Evolutionary conservation across 306 rosid species (phyloP), one percentile per base, ranked within the genome.

Genomic region (Chamaecrista fasciculata): DNA sequence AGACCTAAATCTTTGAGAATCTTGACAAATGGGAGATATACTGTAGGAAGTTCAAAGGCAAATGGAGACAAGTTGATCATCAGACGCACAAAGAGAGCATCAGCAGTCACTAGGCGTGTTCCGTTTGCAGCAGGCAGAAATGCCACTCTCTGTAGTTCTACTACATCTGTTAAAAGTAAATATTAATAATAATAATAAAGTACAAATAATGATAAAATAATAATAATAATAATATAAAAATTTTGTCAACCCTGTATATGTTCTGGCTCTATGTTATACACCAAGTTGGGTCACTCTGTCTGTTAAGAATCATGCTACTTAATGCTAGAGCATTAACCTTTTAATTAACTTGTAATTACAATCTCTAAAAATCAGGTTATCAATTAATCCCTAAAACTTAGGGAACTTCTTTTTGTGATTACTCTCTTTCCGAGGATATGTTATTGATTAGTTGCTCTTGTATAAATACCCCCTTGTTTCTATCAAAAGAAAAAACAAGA

Each of bases 91-190:
- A 86, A 93, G 48, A 93, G 93, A 68, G 87, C 79, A 76, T 81
- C 76, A 11, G 96, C 94, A 20, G 88, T 78, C 79, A 93, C 94
- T 80, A 93, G 79, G 71, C 97, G 98, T 2, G 98, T 90, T 76
- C 91, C 98, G 70, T 93, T 90, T 77, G 98, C 98, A 62, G 86
- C 96, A 77, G 98, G 97, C 33, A 93, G 79, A 84, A 93, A 90
- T 18, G 97, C 96, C 68, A 90, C 87, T 71, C 59, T 76, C 70
- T 62, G 76, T 79, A 93, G 80, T 77, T 88, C 89, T 70, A 64
- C 59, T 31, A 83, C 77, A 80, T 93, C 98, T 90, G 94, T 61
- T 61, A 83, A 58, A 78, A 67, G 67, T 31, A 53, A 33, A 75
- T n/a, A n/a, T n/a, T n/a, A n/a, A n/a, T n/a, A n/a, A n/a, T n/a